A percentile compares a stretch with the other conserved stretches of the same genome.
Evolutionary conservation across 257 asterid species (phyloP).

Genomic region (Nicotiana otophora): DNA sequence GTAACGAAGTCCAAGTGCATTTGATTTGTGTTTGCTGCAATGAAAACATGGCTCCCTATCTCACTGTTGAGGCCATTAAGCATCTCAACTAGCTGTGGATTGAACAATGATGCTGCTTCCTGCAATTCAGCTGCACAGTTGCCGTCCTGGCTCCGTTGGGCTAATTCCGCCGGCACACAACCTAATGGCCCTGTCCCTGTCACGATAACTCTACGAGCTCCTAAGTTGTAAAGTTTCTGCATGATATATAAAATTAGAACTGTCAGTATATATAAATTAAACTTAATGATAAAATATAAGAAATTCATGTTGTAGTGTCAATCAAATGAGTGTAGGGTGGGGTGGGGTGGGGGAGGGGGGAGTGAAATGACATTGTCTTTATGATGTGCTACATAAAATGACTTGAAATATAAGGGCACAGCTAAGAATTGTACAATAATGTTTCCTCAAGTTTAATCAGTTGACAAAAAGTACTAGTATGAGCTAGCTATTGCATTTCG

Average conservation of each 20-base stretch:
- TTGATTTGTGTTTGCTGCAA: slow-evolving; percentile 56
- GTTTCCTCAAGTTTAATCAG: too few relatives aligned
- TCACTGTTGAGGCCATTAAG: slow-evolving; percentile 43
- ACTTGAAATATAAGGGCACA: not conserved
- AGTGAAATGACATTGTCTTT: not conserved
- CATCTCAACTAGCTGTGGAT: slow-evolving; percentile 54
- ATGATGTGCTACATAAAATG: not conserved
- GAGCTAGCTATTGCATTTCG: not conserved
- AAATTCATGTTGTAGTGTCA: too few relatives aligned
- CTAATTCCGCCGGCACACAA: slow-evolving; percentile 82
- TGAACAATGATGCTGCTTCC: slow-evolving; percentile 53
- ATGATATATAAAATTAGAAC: not conserved
- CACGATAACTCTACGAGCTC: slow-evolving; percentile 67
- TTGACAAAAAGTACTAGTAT: too few relatives aligned
- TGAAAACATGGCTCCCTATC: slow-evolving; percentile 41
- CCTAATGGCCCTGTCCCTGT: slow-evolving; percentile 92
- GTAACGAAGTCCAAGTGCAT: slow-evolving; percentile 57
- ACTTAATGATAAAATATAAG: not conserved
- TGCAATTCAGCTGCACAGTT: slow-evolving; percentile 56
- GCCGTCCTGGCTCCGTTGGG: slow-evolving; percentile 45
- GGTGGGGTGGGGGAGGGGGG: too few relatives aligned
- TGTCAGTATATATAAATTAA: not conserved
- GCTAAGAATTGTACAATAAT: not conserved
- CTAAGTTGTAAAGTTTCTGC: slow-evolving; percentile 49
- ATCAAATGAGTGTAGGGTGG: too few relatives aligned